Percentiles rank a stretch among this genome's conserved stretches.
These are phyloP conservation scores for Lactuca saligna DNA, from an alignment of 129 eudicot species.

Conservation along the genomic window DNA sequence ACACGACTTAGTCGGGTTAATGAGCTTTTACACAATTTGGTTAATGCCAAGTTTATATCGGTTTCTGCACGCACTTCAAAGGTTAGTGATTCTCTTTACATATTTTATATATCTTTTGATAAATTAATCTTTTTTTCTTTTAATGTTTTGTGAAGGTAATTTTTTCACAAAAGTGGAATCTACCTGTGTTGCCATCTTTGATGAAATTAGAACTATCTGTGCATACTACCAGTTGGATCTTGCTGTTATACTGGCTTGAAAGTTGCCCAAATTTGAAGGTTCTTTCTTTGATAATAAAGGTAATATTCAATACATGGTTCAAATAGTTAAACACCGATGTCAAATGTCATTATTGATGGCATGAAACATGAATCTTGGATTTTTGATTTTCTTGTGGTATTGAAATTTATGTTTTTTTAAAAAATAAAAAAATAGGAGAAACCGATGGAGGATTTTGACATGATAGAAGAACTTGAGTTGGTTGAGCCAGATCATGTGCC, in stretches of 20 bases:
- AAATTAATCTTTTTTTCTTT: neutral
- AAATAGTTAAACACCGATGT: too few relatives aligned
- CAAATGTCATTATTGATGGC: too few relatives aligned
- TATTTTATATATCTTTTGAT: neutral
- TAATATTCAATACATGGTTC: too few relatives aligned
- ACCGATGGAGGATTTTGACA: constrained; percentile 22
- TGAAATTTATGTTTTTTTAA: neutral
- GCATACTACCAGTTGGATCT: constrained; percentile 24
- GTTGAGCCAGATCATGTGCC: constrained; percentile 14
- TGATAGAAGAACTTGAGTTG: constrained; percentile 27
- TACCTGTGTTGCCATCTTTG: constrained; percentile 27
- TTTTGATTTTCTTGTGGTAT: neutral
- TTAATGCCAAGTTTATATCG: constrained; percentile 25
- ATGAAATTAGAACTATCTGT: constrained; percentile 24
- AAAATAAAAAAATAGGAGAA: constrained; percentile 11
- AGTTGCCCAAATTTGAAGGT: constrained; percentile 31
- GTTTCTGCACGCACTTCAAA: constrained; percentile 31
- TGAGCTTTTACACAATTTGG: constrained; percentile 20
- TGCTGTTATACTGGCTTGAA: constrained; percentile 27
- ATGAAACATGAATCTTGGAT: too few relatives aligned
- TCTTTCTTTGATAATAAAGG: constrained; percentile 33
- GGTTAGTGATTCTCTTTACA: constrained; percentile 17
- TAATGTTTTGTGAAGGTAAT: constrained; percentile 17
- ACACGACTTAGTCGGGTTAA: constrained; percentile 14
- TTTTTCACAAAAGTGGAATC: constrained; percentile 28